These are phyloP conservation scores for Pogostemon cablin DNA, from an alignment of 257 asterid genomes.

Conservation along the genomic window DNA sequence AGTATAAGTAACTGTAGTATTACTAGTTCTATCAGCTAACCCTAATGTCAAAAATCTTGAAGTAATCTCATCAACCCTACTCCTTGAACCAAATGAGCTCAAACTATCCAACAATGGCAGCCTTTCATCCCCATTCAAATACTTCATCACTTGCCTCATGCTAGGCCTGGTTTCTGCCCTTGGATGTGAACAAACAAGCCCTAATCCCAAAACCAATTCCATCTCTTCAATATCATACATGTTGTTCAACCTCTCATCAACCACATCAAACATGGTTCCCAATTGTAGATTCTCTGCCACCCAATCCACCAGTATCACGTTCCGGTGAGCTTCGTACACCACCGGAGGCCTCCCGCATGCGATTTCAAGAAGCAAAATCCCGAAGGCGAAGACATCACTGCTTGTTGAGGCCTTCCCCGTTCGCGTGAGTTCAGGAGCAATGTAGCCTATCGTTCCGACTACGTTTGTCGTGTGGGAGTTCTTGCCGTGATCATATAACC, in stretches of 20 bases:
- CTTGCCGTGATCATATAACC: constrained; percentile 61
- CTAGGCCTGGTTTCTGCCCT: constrained; percentile 52
- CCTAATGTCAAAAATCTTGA: constrained; percentile 45
- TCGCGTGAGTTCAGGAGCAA: constrained; percentile 70
- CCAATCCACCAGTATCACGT: constrained; percentile 64
- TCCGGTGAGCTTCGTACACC: constrained; percentile 39
- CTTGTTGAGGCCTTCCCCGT: constrained; percentile 68
- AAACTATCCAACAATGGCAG: constrained; percentile 46
- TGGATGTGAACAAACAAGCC: constrained; percentile 72
- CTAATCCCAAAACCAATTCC: constrained; percentile 65
- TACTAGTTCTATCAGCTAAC: constrained; percentile 28
- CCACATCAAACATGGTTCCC: constrained; percentile 53
- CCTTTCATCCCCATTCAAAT: constrained; percentile 50
- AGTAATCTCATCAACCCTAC: constrained; percentile 37
- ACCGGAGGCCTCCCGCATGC: constrained; percentile 67
- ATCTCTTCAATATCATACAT: constrained; percentile 47
- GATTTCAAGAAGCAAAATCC: constrained; percentile 73
- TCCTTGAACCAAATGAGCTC: constrained; percentile 42
- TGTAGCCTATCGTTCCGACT: constrained; percentile 87
- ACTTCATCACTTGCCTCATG: constrained; percentile 55
- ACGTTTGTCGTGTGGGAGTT: constrained; percentile 63
- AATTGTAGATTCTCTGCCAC: constrained; percentile 51
- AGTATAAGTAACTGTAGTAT: constrained; percentile 7
- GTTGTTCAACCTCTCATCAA: constrained; percentile 44
- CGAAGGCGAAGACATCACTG: constrained; percentile 67